Percentiles rank a stretch among this genome's conserved stretches.
Conservation (phyloP, 2,329 filamentous ascomycete genomes). For the Neocucurbitaria cava region DNA sequence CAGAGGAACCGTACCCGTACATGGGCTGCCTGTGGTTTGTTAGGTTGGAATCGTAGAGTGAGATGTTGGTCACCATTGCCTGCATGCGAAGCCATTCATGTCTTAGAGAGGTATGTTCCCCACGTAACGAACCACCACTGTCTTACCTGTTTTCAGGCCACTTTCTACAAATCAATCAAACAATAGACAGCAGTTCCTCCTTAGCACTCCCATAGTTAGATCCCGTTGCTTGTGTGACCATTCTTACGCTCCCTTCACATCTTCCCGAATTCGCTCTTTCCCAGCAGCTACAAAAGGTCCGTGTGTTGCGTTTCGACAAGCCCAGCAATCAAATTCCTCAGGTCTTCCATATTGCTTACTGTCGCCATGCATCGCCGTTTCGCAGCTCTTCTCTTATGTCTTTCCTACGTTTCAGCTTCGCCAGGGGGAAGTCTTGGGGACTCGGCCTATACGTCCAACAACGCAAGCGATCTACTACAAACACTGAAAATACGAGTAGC, state of each 20-base stretch:
- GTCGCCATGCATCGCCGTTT: not conserved
- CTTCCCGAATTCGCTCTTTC: not conserved
- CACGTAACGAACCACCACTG: constrained; percentile 15
- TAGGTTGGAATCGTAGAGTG: not conserved
- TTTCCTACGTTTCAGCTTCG: not conserved
- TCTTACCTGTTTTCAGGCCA: constrained; percentile 30
- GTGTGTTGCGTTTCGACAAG: not conserved
- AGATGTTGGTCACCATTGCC: not conserved
- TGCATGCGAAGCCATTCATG: constrained; percentile 2
- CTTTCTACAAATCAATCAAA: not conserved
- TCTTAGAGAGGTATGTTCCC: constrained; percentile 20
- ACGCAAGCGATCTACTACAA: constrained; percentile 10
- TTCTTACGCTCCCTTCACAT: not conserved
- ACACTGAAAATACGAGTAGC: constrained; percentile 44
- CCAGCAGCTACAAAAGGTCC: not conserved
- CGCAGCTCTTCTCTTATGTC: not conserved
- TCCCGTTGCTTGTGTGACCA: constrained; percentile 2
- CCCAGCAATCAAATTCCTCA: not conserved
- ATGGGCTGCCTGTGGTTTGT: not conserved
- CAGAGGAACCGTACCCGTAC: not conserved
- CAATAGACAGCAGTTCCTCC: not conserved
- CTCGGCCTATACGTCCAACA: constrained; percentile 9
- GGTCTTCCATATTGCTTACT: not conserved
- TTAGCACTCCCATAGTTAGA: not conserved
- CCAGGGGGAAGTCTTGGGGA: not conserved